A percentile compares a stretch with the other conserved stretches of the same genome.
These are phyloP conservation scores for Mycothermus thermophilus DNA, from an alignment of 495 filamentous ascomycete genomes.

Conservation along the genomic window DNA sequence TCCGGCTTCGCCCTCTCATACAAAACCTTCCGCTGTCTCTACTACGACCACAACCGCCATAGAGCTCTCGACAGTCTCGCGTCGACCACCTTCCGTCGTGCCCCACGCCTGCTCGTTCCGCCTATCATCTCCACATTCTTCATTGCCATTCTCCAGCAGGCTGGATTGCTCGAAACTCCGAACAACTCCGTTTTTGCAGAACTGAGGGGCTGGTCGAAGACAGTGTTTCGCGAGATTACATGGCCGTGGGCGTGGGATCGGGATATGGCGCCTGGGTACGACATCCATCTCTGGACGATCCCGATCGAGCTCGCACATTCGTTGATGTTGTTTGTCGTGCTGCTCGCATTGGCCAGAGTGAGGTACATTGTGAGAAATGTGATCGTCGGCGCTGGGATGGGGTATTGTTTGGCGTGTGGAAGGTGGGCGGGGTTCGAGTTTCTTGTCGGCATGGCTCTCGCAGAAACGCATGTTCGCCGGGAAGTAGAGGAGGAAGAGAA, in stretches of 20 bases:
- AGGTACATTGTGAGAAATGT: slow-evolving; percentile 32
- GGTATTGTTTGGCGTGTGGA: slow-evolving; percentile 44
- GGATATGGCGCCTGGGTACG: slow-evolving; percentile 41
- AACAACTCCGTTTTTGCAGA: slow-evolving; percentile 27
- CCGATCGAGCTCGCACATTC: slow-evolving; percentile 52
- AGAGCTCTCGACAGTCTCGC: slow-evolving; percentile 37
- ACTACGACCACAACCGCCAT: too few species aligned
- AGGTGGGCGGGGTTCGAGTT: slow-evolving; percentile 49
- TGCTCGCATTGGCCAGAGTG: slow-evolving; percentile 41
- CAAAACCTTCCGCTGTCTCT: slow-evolving; percentile 48
- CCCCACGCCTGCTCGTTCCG: slow-evolving; percentile 49
- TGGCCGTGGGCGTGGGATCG: slow-evolving; percentile 42
- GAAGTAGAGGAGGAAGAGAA: slow-evolving; percentile 6
- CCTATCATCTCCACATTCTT: slow-evolving; percentile 41
- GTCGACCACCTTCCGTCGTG: slow-evolving; percentile 51
- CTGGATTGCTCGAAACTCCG: slow-evolving; percentile 30
- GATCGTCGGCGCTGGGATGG: slow-evolving; percentile 31
- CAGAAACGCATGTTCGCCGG: slow-evolving; percentile 37
- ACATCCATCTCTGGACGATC: slow-evolving; percentile 54
- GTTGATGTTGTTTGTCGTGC: slow-evolving; percentile 45
- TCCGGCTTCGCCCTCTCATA: slow-evolving; percentile 55
- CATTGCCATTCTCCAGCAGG: slow-evolving; percentile 39
- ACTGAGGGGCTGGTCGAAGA: slow-evolving; percentile 35
- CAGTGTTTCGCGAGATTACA: slow-evolving; percentile 32
- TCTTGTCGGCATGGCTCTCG: slow-evolving; percentile 44